Evolutionary conservation across 1,284 basidiomycete genomes (phyloP).

Genomic region (Ustilago shanxiensis): DNA sequence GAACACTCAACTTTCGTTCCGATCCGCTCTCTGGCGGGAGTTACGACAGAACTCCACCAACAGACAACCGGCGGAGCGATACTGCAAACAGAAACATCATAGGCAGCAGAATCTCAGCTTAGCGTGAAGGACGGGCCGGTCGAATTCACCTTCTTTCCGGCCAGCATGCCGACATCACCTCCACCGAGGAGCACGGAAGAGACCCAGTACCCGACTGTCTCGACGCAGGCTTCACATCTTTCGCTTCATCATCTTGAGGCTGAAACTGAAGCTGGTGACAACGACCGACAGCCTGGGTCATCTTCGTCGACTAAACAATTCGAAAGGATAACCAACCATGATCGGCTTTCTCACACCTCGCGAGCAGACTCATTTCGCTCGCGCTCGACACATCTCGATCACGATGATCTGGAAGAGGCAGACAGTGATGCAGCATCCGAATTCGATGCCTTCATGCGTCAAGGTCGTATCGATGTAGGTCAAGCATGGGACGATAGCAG

Average conservation of each 20-base stretch:
- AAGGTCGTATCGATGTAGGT: slow-evolving; percentile 47
- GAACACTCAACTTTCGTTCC: not conserved
- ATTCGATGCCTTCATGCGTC: slow-evolving; percentile 35
- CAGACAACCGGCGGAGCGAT: not conserved
- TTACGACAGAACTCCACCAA: not conserved
- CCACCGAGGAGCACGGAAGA: not conserved
- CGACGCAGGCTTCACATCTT: slow-evolving; percentile 26
- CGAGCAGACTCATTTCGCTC: not conserved
- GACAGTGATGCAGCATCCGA: slow-evolving; percentile 49
- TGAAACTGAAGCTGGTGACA: not conserved
- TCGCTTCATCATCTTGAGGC: slow-evolving; percentile 9
- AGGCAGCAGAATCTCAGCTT: not conserved
- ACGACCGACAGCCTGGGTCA: not conserved
- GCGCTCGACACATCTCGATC: slow-evolving; percentile 6
- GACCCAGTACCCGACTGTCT: slow-evolving; percentile 19
- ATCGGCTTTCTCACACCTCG: slow-evolving; percentile 3
- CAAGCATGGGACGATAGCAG: slow-evolving; percentile 56
- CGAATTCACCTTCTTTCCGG: not conserved
- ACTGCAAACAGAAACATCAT: no score
- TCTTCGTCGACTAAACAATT: not conserved
- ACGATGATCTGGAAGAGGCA: slow-evolving; percentile 49
- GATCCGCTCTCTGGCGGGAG: not conserved
- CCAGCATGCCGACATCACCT: slow-evolving; percentile 13
- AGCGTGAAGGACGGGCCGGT: not conserved
- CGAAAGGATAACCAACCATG: not conserved